phyloP scores from a whole-genome alignment of 345 rosid genomes.

The Microcos paniculata region DNA sequence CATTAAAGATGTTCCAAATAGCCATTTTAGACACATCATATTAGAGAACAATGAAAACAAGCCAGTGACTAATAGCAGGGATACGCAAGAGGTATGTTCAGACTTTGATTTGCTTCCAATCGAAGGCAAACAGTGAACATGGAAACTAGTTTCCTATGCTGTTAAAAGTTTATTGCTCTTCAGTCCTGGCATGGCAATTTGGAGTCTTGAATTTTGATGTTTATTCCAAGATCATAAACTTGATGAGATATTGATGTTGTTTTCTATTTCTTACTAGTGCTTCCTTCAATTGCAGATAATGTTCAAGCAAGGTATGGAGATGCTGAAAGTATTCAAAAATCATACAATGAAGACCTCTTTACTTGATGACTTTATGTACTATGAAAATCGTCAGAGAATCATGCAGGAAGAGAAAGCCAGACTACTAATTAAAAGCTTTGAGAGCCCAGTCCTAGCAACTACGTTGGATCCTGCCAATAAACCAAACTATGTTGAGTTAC shows the following conservation, averaged over 20 bases:
- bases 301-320: conserved; percentile 73
- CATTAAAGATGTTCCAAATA: conserved; percentile 80
- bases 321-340: conserved; percentile 71
- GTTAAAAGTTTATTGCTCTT: not conserved
- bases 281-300: conserved; percentile 53
- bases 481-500: conserved; percentile 17
- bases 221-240: not conserved
- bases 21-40: conserved; percentile 74
- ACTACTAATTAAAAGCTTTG: conserved; percentile 41
- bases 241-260: not conserved
- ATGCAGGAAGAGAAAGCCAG: conserved; percentile 80
- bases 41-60: conserved; percentile 91
- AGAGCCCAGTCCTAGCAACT: conserved; percentile 35
- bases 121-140: not conserved
- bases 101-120: not conserved
- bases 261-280: not conserved
- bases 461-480: conserved; percentile 45
- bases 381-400: conserved; percentile 78
- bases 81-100: conserved; percentile 87
- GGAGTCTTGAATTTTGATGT: not conserved
- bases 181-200: not conserved
- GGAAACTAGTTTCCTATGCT: not conserved
- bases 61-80: conserved; percentile 98
- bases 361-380: conserved; percentile 79
- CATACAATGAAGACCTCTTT: conserved; percentile 60